A percentile compares a stretch with the other conserved stretches of the same genome.
phyloP scores from a whole-genome alignment of 352 stramenopile species.

The Pythium phragmitis region DNA sequence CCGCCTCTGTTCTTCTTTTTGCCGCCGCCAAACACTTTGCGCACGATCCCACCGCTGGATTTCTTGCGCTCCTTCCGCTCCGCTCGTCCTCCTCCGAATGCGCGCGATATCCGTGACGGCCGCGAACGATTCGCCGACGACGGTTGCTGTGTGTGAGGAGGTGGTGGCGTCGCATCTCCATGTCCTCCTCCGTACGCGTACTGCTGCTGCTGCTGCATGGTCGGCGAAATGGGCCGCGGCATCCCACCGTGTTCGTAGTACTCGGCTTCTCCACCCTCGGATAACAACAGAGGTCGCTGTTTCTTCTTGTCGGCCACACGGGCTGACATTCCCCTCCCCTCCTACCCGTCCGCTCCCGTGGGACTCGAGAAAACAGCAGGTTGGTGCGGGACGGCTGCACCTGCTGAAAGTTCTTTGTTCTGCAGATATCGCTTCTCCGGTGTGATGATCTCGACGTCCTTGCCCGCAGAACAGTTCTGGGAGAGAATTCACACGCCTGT shows the following conservation, averaged over 20 bases:
- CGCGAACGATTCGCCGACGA: neutral
- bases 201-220: conserved; percentile 10
- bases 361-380: conserved; percentile 11
- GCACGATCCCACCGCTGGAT: conserved; percentile 9
- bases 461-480: conserved; percentile 9
- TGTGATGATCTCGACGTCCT: neutral
- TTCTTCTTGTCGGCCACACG: conserved; percentile 26
- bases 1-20: conserved; percentile 7
- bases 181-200: neutral
- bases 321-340: conserved; percentile 18
- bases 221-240: conserved; percentile 14
- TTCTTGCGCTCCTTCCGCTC: neutral
- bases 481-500: neutral
- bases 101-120: conserved; percentile 14
- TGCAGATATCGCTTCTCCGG: neutral
- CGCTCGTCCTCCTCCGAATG: conserved; percentile 9
- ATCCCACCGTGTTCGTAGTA: conserved; percentile 14
- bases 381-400: neutral
- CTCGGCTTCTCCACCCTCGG: neutral
- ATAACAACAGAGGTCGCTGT: conserved; percentile 21
- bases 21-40: conserved; percentile 20
- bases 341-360: conserved; percentile 1
- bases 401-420: neutral
- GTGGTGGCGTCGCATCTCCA: neutral
- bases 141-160: neutral